These are phyloP conservation scores for Russula compacta DNA, from an alignment of 768 basidiomycete species.

Conservation along the genomic window DNA sequence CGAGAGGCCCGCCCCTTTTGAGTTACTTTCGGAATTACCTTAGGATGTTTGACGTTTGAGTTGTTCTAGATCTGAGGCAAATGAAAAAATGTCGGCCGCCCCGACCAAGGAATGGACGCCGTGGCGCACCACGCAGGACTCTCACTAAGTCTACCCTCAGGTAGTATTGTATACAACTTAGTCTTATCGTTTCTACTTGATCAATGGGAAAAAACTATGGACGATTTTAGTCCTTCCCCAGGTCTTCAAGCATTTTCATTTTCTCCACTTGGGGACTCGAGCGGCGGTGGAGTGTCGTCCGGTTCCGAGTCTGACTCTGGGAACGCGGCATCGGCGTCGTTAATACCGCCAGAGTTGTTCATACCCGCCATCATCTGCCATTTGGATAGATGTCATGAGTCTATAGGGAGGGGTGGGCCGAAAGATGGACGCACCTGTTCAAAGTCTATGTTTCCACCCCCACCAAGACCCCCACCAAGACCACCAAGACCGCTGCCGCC, in stretches of 20 bases:
- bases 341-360: slow-evolving; percentile 22
- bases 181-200: not conserved
- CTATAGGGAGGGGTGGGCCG: not conserved
- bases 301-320: slow-evolving; percentile 35
- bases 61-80: not conserved
- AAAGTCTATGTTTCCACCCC: slow-evolving; percentile 46
- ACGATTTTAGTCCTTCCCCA: not conserved
- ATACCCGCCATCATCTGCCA: slow-evolving; percentile 36
- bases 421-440: slow-evolving; percentile 39
- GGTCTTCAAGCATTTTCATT: not conserved
- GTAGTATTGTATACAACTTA: not conserved
- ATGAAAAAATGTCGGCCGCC: not conserved
- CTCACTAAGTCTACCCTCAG: not conserved
- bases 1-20: not conserved
- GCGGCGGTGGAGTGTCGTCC: slow-evolving; percentile 55
- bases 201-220: not conserved
- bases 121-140: not conserved
- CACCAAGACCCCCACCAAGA: slow-evolving; percentile 14
- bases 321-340: slow-evolving; percentile 17
- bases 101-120: not conserved
- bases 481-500: slow-evolving; percentile 20
- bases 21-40: not conserved
- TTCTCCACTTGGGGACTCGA: slow-evolving; percentile 36
- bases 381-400: not conserved
- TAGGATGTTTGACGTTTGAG: not conserved